Evolutionary conservation across 1,284 basidiomycete species (phyloP).

Genomic region (Cutaneotrichosporon cyanovorans): DNA sequence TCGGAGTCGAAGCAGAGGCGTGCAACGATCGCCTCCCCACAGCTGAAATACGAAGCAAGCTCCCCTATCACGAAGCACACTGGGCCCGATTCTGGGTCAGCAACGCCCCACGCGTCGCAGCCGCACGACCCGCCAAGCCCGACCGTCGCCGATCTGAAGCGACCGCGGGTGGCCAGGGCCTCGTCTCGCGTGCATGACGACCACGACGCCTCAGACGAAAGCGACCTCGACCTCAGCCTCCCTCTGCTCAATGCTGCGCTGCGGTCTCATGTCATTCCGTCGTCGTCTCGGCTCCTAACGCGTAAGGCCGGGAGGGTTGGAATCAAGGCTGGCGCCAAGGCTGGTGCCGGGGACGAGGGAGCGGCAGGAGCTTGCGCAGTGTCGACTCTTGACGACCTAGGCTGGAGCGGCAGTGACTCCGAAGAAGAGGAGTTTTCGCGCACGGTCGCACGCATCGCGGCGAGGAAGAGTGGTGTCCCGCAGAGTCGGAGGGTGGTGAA

Average conservation of each 20-base stretch:
- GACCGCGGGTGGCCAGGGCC: background rate
- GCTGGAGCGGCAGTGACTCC: slow-evolving; percentile 35
- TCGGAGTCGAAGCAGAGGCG: too few relatives aligned
- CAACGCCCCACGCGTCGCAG: background rate
- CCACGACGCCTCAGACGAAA: slow-evolving; percentile 19
- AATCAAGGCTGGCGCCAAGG: background rate
- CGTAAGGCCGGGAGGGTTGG: background rate
- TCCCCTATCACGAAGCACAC: too few relatives aligned
- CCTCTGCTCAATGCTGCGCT: slow-evolving; percentile 27
- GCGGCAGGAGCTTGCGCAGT: background rate
- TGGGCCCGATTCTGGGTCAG: background rate
- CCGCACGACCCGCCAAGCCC: slow-evolving; percentile 8
- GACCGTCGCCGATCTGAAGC: slow-evolving; percentile 13
- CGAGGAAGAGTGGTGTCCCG: slow-evolving; percentile 12
- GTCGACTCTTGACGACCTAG: slow-evolving; percentile 6
- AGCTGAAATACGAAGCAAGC: too few relatives aligned
- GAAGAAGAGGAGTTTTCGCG: slow-evolving; percentile 36
- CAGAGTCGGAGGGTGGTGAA: slow-evolving; percentile 3
- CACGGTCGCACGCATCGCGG: slow-evolving; percentile 19
- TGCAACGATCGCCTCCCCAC: too few relatives aligned
- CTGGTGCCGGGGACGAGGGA: background rate
- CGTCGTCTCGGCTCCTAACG: slow-evolving; percentile 12
- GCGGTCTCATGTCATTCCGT: slow-evolving; percentile 27
- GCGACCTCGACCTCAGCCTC: slow-evolving; percentile 30
- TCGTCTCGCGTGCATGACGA: background rate